A percentile compares a stretch with the other conserved stretches of the same genome.
Evolutionary conservation across 1,284 basidiomycete genomes (phyloP).

Genomic region (Austroboletus novae-zelandiae): DNA sequence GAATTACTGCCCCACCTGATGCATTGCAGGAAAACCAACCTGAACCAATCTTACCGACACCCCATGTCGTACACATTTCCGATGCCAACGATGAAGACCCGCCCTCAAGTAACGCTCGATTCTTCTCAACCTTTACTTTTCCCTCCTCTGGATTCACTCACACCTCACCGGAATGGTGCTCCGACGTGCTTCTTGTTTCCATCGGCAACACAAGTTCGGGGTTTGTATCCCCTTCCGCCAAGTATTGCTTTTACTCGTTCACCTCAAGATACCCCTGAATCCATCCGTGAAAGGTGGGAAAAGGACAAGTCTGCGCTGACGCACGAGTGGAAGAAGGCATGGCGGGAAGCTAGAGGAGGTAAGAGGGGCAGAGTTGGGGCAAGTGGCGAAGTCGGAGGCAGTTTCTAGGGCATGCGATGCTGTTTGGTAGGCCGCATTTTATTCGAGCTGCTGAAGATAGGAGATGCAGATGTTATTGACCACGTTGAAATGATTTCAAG

Average conservation of each 20-base stretch:
- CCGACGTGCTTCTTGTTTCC: slow-evolving; percentile 15
- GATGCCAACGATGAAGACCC: slow-evolving; percentile 5
- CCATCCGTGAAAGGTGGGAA: slow-evolving; percentile 71
- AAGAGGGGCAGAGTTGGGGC: slow-evolving; percentile 57
- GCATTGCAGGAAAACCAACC: slow-evolving; percentile 1
- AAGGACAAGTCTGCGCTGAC: slow-evolving; percentile 68
- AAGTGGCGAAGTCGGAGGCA: slow-evolving; percentile 37
- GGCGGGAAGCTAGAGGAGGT: slow-evolving; percentile 74
- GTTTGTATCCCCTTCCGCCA: slow-evolving; percentile 35
- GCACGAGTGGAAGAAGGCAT: slow-evolving; percentile 75
- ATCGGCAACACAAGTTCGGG: slow-evolving; percentile 39
- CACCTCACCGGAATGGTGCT: slow-evolving; percentile 1
- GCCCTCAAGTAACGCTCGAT: slow-evolving; percentile 38
- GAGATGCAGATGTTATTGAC: too few relatives aligned
- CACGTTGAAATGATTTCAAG: too few relatives aligned
- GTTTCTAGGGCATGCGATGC: slow-evolving; percentile 6
- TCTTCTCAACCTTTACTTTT: slow-evolving; percentile 62
- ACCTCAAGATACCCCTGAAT: slow-evolving; percentile 53
- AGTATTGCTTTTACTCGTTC: slow-evolving; percentile 42
- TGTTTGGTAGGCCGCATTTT: too few relatives aligned
- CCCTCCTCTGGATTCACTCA: slow-evolving; percentile 39
- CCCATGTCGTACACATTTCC: slow-evolving; percentile 2
- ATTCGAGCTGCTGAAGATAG: too few relatives aligned
- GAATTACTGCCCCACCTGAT: slow-evolving; percentile 6
- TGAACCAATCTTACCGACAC: background rate